A percentile compares a stretch with the other conserved stretches of the same genome.
Evolutionary conservation across 2,329 filamentous ascomycete species (phyloP).

Genomic region (Pestalotiopsis sp.): DNA sequence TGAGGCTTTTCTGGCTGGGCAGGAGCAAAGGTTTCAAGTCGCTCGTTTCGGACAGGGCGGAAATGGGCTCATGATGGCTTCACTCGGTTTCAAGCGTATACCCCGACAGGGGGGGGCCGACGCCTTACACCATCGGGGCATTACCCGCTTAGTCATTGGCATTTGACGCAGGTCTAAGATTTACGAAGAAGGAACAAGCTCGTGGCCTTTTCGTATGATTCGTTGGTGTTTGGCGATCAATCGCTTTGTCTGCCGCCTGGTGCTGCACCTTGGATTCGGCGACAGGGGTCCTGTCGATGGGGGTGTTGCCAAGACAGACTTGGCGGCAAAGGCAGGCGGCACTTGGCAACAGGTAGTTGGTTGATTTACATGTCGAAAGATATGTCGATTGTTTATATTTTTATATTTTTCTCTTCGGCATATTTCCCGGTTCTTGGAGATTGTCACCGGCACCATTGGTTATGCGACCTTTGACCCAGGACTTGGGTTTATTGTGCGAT

Average conservation of each 20-base stretch:
- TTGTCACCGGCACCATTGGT: neutral
- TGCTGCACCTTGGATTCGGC: neutral
- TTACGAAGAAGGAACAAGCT: neutral
- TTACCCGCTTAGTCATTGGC: neutral
- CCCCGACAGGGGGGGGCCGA: neutral
- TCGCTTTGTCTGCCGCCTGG: neutral
- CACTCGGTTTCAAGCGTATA: constrained; percentile 5
- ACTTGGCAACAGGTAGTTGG: neutral
- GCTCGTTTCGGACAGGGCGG: constrained; percentile 8
- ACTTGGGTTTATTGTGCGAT: too few relatives aligned
- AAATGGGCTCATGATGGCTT: constrained; percentile 3
- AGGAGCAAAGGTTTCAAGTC: constrained; percentile 2
- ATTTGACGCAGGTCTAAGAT: neutral
- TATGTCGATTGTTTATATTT: neutral
- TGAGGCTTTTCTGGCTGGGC: neutral
- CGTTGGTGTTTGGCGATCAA: neutral
- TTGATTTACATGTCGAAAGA: neutral
- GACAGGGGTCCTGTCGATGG: neutral
- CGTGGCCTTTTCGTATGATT: neutral
- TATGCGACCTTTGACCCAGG: too few relatives aligned
- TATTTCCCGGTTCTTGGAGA: neutral
- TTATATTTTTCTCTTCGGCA: neutral
- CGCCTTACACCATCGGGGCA: neutral
- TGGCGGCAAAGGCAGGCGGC: neutral
- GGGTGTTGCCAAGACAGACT: neutral